Evolutionary conservation across 2,329 filamentous ascomycete genomes (phyloP).

Genomic region (Pseudocercospora fuligena): DNA sequence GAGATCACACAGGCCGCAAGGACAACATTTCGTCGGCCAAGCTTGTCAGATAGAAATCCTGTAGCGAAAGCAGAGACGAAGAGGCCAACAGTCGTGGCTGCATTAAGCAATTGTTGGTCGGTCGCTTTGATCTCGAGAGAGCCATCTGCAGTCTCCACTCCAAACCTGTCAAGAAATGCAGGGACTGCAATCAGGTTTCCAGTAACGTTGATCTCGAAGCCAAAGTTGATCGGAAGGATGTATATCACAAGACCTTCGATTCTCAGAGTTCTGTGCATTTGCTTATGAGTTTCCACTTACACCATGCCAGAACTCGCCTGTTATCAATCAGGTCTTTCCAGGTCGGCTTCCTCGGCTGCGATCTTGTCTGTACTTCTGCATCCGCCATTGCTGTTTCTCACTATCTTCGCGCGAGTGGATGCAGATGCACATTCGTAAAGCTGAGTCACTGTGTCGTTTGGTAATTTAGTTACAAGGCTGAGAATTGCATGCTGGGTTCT

Average conservation of each 20-base stretch:
- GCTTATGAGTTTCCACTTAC: background rate
- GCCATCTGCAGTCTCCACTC: background rate
- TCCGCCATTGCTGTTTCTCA: background rate
- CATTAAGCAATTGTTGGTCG: background rate
- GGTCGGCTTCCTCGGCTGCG: background rate
- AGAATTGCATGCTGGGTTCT: no score
- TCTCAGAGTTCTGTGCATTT: background rate
- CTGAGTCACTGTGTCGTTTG: no score
- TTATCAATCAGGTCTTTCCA: background rate
- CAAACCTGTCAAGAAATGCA: background rate
- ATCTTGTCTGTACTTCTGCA: background rate
- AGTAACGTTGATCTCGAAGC: background rate
- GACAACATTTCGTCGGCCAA: background rate
- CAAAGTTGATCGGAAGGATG: background rate
- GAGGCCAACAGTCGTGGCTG: background rate
- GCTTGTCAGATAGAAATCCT: background rate
- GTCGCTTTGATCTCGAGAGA: background rate
- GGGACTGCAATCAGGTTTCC: background rate
- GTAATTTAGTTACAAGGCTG: no score
- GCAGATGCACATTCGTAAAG: no score
- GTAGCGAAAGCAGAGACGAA: background rate
- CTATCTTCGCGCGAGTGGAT: no score
- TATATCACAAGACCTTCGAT: background rate
- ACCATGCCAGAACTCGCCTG: background rate
- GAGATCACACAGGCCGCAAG: background rate